A percentile compares a stretch with the other conserved stretches of the same genome.
Evolutionary conservation across 2,329 filamentous ascomycete species (phyloP).

Genomic region (Dothidotthia symphoricarpi): DNA sequence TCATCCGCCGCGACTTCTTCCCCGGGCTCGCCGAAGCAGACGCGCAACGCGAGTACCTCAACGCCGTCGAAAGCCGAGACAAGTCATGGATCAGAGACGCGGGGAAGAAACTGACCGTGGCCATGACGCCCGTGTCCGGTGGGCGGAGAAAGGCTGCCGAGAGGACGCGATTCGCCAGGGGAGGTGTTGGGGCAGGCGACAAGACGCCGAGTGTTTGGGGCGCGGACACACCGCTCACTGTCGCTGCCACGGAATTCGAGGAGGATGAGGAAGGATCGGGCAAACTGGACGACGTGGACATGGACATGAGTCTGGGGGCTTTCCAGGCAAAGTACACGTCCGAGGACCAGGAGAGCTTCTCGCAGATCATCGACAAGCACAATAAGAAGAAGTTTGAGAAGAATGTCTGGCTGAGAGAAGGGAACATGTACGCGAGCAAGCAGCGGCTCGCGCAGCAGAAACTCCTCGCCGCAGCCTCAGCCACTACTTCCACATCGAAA

Average conservation of each 20-base stretch:
- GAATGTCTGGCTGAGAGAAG: constrained; percentile 83
- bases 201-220: constrained; percentile 65
- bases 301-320: constrained; percentile 74
- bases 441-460: constrained; percentile 66
- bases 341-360: constrained; percentile 97
- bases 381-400: constrained; percentile 82
- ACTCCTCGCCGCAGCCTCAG: constrained; percentile 64
- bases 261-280: constrained; percentile 35
- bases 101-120: constrained; percentile 60
- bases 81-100: constrained; percentile 82
- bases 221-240: constrained; percentile 69
- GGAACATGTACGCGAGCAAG: constrained; percentile 74
- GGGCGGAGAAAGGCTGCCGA: constrained; percentile 39
- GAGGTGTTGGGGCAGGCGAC: constrained; percentile 25
- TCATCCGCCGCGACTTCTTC: constrained; percentile 96
- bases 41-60: constrained; percentile 86
- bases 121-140: constrained; percentile 74
- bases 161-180: constrained; percentile 19
- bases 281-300: constrained; percentile 59
- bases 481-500: constrained; percentile 14
- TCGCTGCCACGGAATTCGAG: constrained; percentile 41
- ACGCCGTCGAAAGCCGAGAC: constrained; percentile 85
- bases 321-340: constrained; percentile 95
- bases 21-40: constrained; percentile 84
- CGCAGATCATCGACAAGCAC: constrained; percentile 84